phyloP scores from a whole-genome alignment of 1,284 basidiomycete genomes.

The Cystobasidium pallidum region DNA sequence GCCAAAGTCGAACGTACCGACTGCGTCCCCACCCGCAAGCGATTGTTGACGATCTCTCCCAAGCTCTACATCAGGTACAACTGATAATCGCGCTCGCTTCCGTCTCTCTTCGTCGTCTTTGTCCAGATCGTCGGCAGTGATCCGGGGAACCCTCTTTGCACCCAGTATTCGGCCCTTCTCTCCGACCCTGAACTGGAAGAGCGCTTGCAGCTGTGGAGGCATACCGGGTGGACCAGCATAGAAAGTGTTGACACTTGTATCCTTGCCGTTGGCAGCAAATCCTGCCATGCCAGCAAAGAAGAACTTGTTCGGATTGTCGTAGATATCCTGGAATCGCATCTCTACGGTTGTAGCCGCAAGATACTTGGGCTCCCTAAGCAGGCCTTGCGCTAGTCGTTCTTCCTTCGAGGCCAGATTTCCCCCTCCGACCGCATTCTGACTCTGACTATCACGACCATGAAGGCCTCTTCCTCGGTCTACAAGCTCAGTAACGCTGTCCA shows the following conservation, averaged over 20 bases:
- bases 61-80: conserved; percentile 41
- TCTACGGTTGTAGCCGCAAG: conserved; percentile 50
- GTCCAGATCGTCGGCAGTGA: conserved; percentile 11
- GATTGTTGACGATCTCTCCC: conserved; percentile 37
- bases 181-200: conserved; percentile 32
- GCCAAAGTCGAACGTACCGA: conserved; percentile 41
- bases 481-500: conserved; percentile 77
- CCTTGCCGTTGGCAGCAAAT: conserved; percentile 15
- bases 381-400: conserved; percentile 38
- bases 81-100: conserved; percentile 18
- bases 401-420: conserved; percentile 16
- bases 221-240: conserved; percentile 44
- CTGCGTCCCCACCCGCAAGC: not conserved
- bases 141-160: not conserved
- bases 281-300: conserved; percentile 38
- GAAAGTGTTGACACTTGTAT: conserved; percentile 4
- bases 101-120: not conserved
- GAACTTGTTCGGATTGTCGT: conserved; percentile 34
- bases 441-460: conserved; percentile 23
- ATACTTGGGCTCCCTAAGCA: conserved; percentile 48
- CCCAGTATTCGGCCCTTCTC: conserved; percentile 24
- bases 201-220: conserved; percentile 28
- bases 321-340: conserved; percentile 49
- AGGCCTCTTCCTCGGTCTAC: conserved; percentile 56
- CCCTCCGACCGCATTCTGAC: conserved; percentile 6